Percentiles rank a stretch among this genome's conserved stretches.
Evolutionary conservation across 2,329 filamentous ascomycete species (phyloP).

Genomic region (Coniochaeta hoffmannii): DNA sequence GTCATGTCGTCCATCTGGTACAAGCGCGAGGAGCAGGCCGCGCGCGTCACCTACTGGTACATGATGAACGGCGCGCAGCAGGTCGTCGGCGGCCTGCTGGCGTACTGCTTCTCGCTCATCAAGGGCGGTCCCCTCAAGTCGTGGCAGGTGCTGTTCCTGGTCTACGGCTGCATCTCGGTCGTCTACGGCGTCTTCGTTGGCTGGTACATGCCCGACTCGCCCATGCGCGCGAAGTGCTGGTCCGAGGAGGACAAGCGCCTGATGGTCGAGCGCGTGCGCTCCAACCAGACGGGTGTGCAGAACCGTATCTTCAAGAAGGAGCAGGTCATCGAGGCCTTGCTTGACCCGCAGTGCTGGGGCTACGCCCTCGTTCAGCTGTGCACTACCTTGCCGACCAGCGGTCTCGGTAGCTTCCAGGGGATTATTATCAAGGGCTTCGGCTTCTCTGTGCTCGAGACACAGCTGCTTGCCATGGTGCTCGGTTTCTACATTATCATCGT

Average conservation of each 20-base stretch:
- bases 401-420: constrained; percentile 65
- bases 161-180: constrained; percentile 56
- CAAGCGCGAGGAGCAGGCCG: constrained; percentile 58
- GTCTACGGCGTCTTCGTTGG: constrained; percentile 58
- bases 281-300: constrained; percentile 55
- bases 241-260: constrained; percentile 57
- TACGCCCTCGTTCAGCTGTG: constrained; percentile 60
- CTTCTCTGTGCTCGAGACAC: constrained; percentile 59
- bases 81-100: constrained; percentile 63
- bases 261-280: constrained; percentile 52
- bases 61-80: constrained; percentile 73
- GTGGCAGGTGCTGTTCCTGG: constrained; percentile 64
- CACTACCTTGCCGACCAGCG: constrained; percentile 66
- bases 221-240: constrained; percentile 66
- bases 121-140: constrained; percentile 45
- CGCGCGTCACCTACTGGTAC: constrained; percentile 64
- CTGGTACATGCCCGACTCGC: constrained; percentile 59
- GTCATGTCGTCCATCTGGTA: constrained; percentile 66
- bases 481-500: constrained; percentile 68
- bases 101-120: constrained; percentile 55
- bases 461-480: constrained; percentile 68
- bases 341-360: constrained; percentile 60
- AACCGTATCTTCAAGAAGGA: constrained; percentile 41
- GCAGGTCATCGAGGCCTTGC: constrained; percentile 43
- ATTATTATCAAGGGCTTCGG: constrained; percentile 67